phyloP scores from a whole-genome alignment of 345 rosid genomes.

The Atalantia buxifolia region DNA sequence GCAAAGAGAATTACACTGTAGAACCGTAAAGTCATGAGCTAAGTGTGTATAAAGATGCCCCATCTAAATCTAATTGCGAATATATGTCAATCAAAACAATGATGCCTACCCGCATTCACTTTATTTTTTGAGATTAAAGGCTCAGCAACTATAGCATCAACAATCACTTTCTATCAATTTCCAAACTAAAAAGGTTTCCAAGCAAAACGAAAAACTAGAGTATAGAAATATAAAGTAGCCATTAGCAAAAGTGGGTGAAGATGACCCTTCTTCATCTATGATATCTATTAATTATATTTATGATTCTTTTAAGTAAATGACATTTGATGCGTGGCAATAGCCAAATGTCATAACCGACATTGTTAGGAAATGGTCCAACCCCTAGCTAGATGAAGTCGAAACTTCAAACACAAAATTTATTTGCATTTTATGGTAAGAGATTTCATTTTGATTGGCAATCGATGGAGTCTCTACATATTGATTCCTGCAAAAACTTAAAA shows the following conservation, averaged over 20 bases:
- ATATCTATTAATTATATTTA: background rate
- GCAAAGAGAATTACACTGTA: conserved; percentile 33
- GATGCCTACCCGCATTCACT: conserved; percentile 34
- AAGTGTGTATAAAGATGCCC: conserved; percentile 25
- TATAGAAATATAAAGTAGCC: conserved; percentile 38
- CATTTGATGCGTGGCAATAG: conserved; percentile 13
- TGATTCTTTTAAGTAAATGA: conserved; percentile 6
- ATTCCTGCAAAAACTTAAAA: background rate
- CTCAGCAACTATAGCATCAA: conserved; percentile 17
- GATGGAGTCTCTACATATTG: background rate
- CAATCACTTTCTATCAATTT: conserved; percentile 49
- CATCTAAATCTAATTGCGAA: conserved; percentile 45
- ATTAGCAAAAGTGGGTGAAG: conserved; percentile 34
- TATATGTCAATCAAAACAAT: conserved; percentile 51
- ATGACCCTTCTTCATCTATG: conserved; percentile 10
- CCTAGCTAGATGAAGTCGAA: background rate
- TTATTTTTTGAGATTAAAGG: conserved; percentile 16
- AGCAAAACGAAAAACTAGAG: conserved; percentile 27
- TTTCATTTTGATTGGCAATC: background rate
- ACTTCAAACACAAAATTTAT: background rate
- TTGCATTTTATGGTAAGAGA: background rate
- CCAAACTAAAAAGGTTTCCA: conserved; percentile 61
- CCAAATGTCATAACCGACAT: conserved; percentile 23
- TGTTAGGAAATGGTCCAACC: background rate
- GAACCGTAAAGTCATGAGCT: conserved; percentile 30